These are phyloP conservation scores for Globisporangium cederbergense DNA, from an alignment of 352 stramenopile species.

Conservation along the genomic window DNA sequence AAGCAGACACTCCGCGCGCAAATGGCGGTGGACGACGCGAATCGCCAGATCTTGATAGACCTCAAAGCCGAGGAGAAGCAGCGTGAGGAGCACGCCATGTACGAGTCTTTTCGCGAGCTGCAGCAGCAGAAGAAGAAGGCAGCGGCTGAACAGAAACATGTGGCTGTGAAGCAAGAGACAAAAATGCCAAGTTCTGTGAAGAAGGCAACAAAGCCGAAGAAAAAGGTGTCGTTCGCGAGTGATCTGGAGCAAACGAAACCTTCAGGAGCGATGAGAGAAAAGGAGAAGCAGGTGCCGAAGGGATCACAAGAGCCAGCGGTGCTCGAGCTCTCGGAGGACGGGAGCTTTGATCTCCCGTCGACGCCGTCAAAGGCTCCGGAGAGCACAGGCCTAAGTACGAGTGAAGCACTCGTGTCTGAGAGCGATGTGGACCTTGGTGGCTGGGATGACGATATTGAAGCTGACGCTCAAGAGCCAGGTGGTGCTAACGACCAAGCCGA, in stretches of 20 bases:
- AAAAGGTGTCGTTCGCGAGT: constrained; percentile 49
- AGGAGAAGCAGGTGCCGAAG: background rate
- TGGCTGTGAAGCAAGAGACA: background rate
- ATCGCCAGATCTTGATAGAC: constrained; percentile 67
- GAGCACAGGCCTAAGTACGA: background rate
- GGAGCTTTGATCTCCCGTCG: constrained; percentile 42
- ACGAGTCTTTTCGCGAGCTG: constrained; percentile 63
- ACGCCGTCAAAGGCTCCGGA: constrained; percentile 1
- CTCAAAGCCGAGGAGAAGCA: constrained; percentile 76
- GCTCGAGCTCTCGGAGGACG: constrained; percentile 51
- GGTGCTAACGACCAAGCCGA: background rate
- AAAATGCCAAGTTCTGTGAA: background rate
- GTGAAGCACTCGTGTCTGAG: background rate
- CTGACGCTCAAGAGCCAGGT: background rate
- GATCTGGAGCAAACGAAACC: background rate
- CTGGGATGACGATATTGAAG: background rate
- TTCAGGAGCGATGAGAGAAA: background rate
- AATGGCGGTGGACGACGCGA: constrained; percentile 76
- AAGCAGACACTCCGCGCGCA: constrained; percentile 74
- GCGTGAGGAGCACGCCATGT: constrained; percentile 74
- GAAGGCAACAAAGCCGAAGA: constrained; percentile 10
- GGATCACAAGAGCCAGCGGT: constrained; percentile 18
- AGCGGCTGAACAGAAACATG: constrained; percentile 8
- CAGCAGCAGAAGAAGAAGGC: constrained; percentile 22
- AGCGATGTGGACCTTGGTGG: constrained; percentile 10